Evolutionary conservation across 2,329 filamentous ascomycete genomes (phyloP).

Genomic region (Colletotrichum tanaceti): DNA sequence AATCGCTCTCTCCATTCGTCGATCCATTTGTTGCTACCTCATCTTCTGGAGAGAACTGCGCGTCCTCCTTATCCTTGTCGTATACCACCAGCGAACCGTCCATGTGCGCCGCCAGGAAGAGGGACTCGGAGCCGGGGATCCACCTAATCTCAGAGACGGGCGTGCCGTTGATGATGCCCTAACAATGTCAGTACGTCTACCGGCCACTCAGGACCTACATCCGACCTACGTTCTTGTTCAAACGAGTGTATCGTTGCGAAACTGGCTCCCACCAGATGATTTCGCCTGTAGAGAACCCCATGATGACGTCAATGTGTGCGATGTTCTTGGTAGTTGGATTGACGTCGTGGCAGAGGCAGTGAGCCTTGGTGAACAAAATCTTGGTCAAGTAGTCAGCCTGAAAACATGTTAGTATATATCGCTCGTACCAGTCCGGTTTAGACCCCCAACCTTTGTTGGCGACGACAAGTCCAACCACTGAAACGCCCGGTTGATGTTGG

Average conservation of each 20-base stretch:
- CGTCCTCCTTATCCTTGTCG: constrained; percentile 96
- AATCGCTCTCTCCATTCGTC: constrained; percentile 49
- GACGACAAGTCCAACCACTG: constrained; percentile 91
- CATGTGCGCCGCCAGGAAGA: constrained; percentile 92
- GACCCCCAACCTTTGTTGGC: constrained; percentile 32
- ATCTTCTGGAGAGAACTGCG: constrained; percentile 79
- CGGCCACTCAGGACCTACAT: background rate
- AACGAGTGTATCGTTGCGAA: constrained; percentile 91
- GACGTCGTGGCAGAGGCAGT: constrained; percentile 93
- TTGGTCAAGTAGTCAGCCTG: constrained; percentile 93
- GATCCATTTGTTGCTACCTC: constrained; percentile 54
- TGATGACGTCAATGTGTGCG: constrained; percentile 87
- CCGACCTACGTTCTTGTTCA: constrained; percentile 87
- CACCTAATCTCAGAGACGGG: constrained; percentile 89
- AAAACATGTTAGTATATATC: constrained; percentile 40
- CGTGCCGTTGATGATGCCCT: constrained; percentile 88
- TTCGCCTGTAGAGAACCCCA: constrained; percentile 96
- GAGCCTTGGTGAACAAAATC: constrained; percentile 95
- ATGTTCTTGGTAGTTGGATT: constrained; percentile 83
- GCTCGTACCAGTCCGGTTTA: constrained; percentile 38
- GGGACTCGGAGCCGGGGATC: constrained; percentile 92
- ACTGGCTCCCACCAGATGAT: constrained; percentile 99
- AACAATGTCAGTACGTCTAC: constrained; percentile 33
- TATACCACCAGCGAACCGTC: constrained; percentile 93
- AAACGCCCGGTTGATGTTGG: constrained; percentile 94